These are phyloP conservation scores for Fusarium secorum DNA, from an alignment of 2,329 filamentous ascomycete species.

Conservation along the genomic window DNA sequence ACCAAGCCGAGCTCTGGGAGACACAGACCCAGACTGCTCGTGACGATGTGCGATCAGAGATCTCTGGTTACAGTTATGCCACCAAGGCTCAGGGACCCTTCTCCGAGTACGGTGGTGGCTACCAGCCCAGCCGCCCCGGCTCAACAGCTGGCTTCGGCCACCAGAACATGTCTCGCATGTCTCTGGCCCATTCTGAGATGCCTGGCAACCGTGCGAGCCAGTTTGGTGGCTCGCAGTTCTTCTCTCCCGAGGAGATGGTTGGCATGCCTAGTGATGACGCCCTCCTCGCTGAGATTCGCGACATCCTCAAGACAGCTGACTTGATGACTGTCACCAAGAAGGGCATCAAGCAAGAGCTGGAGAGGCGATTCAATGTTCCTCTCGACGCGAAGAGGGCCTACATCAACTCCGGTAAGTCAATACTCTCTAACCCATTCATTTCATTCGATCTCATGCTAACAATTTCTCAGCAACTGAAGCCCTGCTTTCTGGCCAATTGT, in stretches of 20 bases:
- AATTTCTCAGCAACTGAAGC: conserved; percentile 72
- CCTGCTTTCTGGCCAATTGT: conserved; percentile 78
- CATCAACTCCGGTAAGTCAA: conserved; percentile 81
- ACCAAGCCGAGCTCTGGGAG: conserved; percentile 98
- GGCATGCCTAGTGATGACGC: conserved; percentile 88
- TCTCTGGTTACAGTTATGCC: conserved; percentile 93
- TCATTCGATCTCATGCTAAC: conserved; percentile 24
- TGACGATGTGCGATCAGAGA: conserved; percentile 81
- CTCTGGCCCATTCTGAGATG: conserved; percentile 79
- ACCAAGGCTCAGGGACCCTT: conserved; percentile 76
- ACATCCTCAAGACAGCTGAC: conserved; percentile 90
- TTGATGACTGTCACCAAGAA: conserved; percentile 99
- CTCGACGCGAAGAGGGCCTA: conserved; percentile 90
- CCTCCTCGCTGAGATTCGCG: conserved; percentile 89
- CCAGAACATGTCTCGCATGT: conserved; percentile 71
- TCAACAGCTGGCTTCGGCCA: conserved; percentile 59
- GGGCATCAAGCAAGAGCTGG: conserved; percentile 92
- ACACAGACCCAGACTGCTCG: conserved; percentile 87
- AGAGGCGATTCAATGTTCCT: conserved; percentile 85
- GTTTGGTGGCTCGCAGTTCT: conserved; percentile 66
- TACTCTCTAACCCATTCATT: background rate
- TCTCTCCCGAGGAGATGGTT: conserved; percentile 71
- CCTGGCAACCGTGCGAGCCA: conserved; percentile 66
- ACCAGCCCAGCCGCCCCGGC: conserved; percentile 63
- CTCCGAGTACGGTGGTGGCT: conserved; percentile 77